These are phyloP conservation scores for Lupinus albus DNA, from an alignment of 306 rosid genomes.

Conservation along the genomic window DNA sequence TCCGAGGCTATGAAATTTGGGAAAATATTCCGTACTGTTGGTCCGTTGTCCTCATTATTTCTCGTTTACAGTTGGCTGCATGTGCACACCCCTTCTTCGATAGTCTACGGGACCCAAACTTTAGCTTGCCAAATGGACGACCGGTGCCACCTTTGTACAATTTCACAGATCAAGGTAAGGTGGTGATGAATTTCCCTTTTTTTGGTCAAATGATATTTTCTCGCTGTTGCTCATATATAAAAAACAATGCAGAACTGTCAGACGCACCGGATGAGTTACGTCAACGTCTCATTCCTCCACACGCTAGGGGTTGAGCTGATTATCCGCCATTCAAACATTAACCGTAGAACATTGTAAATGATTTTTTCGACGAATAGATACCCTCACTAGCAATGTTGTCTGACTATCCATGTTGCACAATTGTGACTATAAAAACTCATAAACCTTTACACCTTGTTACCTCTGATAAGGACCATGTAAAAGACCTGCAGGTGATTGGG, in stretches of 20 bases:
- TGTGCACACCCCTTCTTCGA: slow-evolving; percentile 90
- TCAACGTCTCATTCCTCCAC: slow-evolving; percentile 72
- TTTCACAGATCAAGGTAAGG: slow-evolving; percentile 83
- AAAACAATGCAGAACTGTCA: slow-evolving; percentile 60
- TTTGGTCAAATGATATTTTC: not conserved
- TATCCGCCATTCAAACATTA: not conserved
- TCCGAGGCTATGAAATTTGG: not conserved
- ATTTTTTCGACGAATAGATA: slow-evolving; percentile 47
- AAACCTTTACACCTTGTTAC: slow-evolving; percentile 27
- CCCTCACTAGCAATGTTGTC: slow-evolving; percentile 39
- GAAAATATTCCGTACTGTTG: not conserved
- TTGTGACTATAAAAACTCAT: slow-evolving; percentile 9
- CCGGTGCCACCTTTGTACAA: slow-evolving; percentile 75
- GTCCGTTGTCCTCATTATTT: slow-evolving; percentile 20
- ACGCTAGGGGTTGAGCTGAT: slow-evolving; percentile 50
- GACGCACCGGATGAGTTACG: slow-evolving; percentile 69
- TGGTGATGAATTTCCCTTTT: not conserved
- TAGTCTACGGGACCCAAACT: slow-evolving; percentile 72
- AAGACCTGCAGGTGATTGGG: slow-evolving; percentile 32
- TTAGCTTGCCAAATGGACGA: slow-evolving; percentile 70
- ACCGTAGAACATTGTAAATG: slow-evolving; percentile 33
- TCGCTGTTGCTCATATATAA: slow-evolving; percentile 14
- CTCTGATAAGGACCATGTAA: slow-evolving; percentile 9
- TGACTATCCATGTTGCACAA: slow-evolving; percentile 23
- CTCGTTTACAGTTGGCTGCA: slow-evolving; percentile 74